A percentile compares a stretch with the other conserved stretches of the same genome.
Evolutionary conservation across 495 filamentous ascomycete species (phyloP).

Genomic region (Clohesyomyces aquaticus): DNA sequence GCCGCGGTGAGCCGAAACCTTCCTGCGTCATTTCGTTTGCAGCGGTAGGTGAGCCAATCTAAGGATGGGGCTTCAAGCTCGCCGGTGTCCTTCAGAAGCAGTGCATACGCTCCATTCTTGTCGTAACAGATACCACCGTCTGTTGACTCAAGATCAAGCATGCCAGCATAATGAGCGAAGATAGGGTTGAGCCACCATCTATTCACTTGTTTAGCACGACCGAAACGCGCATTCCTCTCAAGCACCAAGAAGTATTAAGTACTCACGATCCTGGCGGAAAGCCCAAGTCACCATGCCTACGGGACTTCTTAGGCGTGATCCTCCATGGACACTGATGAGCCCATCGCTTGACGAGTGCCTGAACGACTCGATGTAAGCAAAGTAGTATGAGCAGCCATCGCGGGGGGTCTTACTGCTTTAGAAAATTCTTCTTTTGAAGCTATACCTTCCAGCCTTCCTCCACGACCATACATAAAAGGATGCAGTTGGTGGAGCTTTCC

Average conservation of each 20-base stretch:
- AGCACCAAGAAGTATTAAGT: background rate
- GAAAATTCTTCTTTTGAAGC: conserved; percentile 38
- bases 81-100: conserved; percentile 43
- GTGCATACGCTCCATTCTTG: conserved; percentile 44
- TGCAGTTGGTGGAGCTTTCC: conserved; percentile 40
- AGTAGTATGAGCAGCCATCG: background rate
- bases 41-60: conserved; percentile 42
- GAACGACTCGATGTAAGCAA: background rate
- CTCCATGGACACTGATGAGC: conserved; percentile 20
- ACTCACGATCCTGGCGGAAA: conserved; percentile 48
- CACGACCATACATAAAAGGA: conserved; percentile 43
- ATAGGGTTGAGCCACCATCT: conserved; percentile 50
- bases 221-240: background rate
- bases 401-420: conserved; percentile 29
- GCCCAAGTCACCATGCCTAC: conserved; percentile 39
- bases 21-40: conserved; percentile 38
- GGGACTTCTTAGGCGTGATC: conserved; percentile 15
- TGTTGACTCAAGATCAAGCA: conserved; percentile 41
- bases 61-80: conserved; percentile 38
- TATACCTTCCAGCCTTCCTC: conserved; percentile 44
- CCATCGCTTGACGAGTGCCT: conserved; percentile 38
- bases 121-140: conserved; percentile 45
- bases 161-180: conserved; percentile 48
- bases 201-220: conserved; percentile 9
- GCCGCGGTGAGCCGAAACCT: conserved; percentile 44